Evolutionary conservation across 257 asterid species (phyloP), one percentile per base, ranked within the genome.

Genomic region (Salvia miltiorrhiza): DNA sequence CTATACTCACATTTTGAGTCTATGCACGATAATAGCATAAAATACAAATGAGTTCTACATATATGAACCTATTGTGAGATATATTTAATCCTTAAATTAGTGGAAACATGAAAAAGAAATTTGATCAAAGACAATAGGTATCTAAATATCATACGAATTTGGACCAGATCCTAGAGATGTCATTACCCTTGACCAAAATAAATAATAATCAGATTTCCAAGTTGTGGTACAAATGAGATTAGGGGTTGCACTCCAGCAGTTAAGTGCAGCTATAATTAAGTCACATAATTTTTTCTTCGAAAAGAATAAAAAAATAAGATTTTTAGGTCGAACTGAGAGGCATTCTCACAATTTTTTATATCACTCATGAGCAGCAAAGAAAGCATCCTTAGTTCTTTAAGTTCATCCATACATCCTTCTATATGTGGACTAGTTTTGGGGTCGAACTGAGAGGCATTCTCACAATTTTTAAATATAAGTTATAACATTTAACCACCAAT

Each of bases 381-480:
- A 56, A 28, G 37, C 32, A 47, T 41, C n/a, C 43, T 13, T 48
- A 26, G 52, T 60, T 58, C 50, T 41, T 49, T 48, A 63, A 39
- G 57, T 65, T 28, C 28, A 49, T 58, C 44, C 63, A 64, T 59
- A 43, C 35, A 63, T 72, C 37, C 28, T 45, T 71, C 62, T 39
- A 50, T 48, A 39, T 26, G 40, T n/a, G 32, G 35, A 59, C 26
- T 67, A n/a, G n/a, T 7, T 39, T 20, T 61, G 52, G 52, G 54
- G 28, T 14, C 32, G 23, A 55, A 50, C 21, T 10, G 24, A 62
- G 43, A 63, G 33, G 53, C 30, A 23, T 16, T 24, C 37, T 33
- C 40, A 69, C 20, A 32, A 20, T 9, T 19, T 47, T 14, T 19
- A 57, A 8, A n/a, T n/a, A n/a, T n/a, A n/a, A n/a, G n/a, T n/a